Conservation (phyloP, 1,139 yeast species). For the Yamadazyma aaseri region DNA sequence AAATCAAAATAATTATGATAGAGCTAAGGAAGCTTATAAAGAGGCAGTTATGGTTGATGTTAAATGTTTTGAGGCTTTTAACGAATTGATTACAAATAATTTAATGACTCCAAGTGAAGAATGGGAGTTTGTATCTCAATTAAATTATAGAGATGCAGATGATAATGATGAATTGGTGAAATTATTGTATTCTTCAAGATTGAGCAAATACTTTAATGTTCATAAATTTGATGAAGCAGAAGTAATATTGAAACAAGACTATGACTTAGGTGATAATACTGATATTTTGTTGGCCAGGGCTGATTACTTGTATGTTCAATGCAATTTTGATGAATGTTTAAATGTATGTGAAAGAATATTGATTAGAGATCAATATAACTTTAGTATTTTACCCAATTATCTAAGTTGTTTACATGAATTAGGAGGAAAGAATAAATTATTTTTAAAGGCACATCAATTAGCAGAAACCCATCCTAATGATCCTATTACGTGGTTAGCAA, state of each 20-base stretch:
- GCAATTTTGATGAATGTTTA: slow-evolving; percentile 77
- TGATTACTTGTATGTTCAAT: slow-evolving; percentile 70
- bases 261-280: slow-evolving; percentile 62
- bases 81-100: slow-evolving; percentile 71
- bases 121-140: slow-evolving; percentile 69
- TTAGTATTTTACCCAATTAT: slow-evolving; percentile 75
- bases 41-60: slow-evolving; percentile 89
- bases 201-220: slow-evolving; percentile 71
- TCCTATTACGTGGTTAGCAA: slow-evolving; percentile 89
- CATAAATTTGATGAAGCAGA: slow-evolving; percentile 66
- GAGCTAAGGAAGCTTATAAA: slow-evolving; percentile 83
- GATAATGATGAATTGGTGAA: slow-evolving; percentile 79
- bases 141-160: slow-evolving; percentile 74
- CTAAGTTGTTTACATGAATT: slow-evolving; percentile 83
- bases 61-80: slow-evolving; percentile 91
- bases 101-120: slow-evolving; percentile 84
- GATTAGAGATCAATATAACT: slow-evolving; percentile 65
- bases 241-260: slow-evolving; percentile 64
- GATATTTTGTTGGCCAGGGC: slow-evolving; percentile 73
- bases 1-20: slow-evolving; percentile 78
- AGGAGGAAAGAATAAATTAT: slow-evolving; percentile 79
- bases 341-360: slow-evolving; percentile 68
- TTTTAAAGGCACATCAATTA: slow-evolving; percentile 77
- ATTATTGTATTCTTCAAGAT: slow-evolving; percentile 69
- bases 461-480: slow-evolving; percentile 84